Conservation (phyloP, 192 early-diverging fungal species). For the Martensiomyces pterosporus region DNA sequence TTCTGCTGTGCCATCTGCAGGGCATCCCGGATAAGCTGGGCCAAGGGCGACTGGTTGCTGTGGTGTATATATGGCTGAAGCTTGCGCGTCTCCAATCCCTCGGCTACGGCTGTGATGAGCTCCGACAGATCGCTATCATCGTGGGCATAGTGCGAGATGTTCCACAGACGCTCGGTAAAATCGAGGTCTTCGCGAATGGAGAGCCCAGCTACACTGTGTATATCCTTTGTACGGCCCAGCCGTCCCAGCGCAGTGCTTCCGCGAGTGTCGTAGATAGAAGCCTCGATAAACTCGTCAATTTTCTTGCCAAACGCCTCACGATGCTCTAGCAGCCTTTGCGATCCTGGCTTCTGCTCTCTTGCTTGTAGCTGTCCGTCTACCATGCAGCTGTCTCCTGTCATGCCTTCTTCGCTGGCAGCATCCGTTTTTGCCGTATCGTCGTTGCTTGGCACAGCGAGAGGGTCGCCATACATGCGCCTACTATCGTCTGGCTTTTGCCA, state of each 20-base stretch:
- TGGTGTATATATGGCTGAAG: conserved; percentile 41
- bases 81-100: conserved; percentile 38
- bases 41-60: conserved; percentile 28
- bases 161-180: conserved; percentile 47
- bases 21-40: conserved; percentile 24
- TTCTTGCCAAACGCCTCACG: conserved; percentile 20
- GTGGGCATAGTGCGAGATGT: conserved; percentile 24
- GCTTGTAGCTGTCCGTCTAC: no score
- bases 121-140: conserved; percentile 39
- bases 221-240: conserved; percentile 2
- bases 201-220: conserved; percentile 11
- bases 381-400: neutral
- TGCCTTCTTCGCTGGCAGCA: neutral
- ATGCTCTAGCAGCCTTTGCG: conserved; percentile 11
- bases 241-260: conserved; percentile 10
- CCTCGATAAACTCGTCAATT: conserved; percentile 34
- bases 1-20: conserved; percentile 26
- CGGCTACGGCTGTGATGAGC: conserved; percentile 35
- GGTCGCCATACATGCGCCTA: no score
- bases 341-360: no score
- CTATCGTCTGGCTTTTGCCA: no score
- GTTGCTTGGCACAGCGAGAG: no score
- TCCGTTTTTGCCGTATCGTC: no score
- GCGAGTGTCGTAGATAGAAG: conserved; percentile 23
- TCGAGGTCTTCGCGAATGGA: conserved; percentile 34